Evolutionary conservation across 352 stramenopile species (phyloP), one percentile per base, ranked within the genome.

Genomic region (Pythium scleroteichum): DNA sequence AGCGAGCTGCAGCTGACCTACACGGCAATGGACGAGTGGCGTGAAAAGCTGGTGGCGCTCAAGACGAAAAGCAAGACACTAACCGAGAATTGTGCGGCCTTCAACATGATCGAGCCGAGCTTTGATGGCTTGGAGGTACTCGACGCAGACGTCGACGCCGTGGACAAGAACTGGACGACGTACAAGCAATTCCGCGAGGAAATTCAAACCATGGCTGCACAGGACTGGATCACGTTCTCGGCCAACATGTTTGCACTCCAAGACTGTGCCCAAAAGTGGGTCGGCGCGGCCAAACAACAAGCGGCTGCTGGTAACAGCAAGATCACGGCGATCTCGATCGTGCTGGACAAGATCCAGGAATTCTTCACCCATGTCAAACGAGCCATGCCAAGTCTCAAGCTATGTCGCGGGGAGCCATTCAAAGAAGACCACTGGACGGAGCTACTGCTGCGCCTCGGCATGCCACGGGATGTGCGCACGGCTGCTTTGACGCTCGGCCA

Each of bases 391-490:
- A 82, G 88, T 3, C 81, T 98, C 23, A 98, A 98, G 69, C 89
- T 98, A 40, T 98, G 91, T 62, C 80, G 91, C 4, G 92, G 95
- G 14, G 94, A 98, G 52, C 87, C 92, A 16, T 98, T 98, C 69
- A 98, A 98, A 59, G 94, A 98, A 54, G 95, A 98, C 59, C 95
- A 98, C 68, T 98, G 95, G 95, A 94, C 80, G 0, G 85, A 96
- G 58, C 78, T 98, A 35, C 90, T 98, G 42, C 78, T 87, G 16
- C 98, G 98, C 39, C 79, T 98, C 1, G 82, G 89, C 1, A 76
- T 98, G 27, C 82, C 94, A 17, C 78, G 84, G 12, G 69, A 72
- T 1, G 86, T 98, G 0, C 74, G 92, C 32, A 87, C 97, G 38
- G 86, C 96, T 17, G 96, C 88, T 16, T 64, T 98, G 2, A 95